Base-by-base conservation (phyloP, 768 basidiomycete genomes). In the Leccinum olivaceopallidum region DNA sequence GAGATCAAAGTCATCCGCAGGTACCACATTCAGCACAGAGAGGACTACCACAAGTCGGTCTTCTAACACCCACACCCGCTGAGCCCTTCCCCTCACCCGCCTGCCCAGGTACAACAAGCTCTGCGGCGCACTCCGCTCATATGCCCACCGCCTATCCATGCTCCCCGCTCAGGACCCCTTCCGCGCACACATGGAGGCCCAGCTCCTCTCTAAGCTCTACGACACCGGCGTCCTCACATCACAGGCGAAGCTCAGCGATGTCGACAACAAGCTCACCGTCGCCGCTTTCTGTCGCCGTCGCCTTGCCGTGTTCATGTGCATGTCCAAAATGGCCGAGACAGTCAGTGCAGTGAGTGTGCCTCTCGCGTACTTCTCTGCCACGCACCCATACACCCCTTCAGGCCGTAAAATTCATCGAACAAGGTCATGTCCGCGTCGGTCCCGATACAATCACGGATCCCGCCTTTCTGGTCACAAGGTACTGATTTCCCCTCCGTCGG, bases 361-460 rank as follows among this genome's bases (percentile, higher is more conserved):
- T 32, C 28, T 58, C 49, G 59, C 53, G 13, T 60, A 12, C 53
- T 36, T 34, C 39, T n/a, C 30, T 24, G 10, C 53, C 62, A 61
- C 61, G 36, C 57, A 59, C 53, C 28, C 56, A 58, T 55, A 58
- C 61, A 39, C 32, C 28, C 47, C 44, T 63, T n/a, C 69, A 97
- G 95, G 97, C 96, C 9, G 93, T 90, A 57, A 94, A 92, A 70
- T 98, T 97, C 73, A 91, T 99, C 67, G 97, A 99, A 75, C 97
- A 98, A 75, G 97, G 97, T 0, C 97, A 99, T 75, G 88, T 99
- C 67, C 89, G 97, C 34, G 94, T 98, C 24, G 97, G 97, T 22
- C 94, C 96, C 34, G 92, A 97, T 70, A 93, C 94, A 1, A 87
- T 98, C 67, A 95, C 92, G 0, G 97, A 99, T 73, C 97, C 97